Base-by-base conservation (phyloP, 2,329 filamentous ascomycete species). In the Epichloe typhina region DNA sequence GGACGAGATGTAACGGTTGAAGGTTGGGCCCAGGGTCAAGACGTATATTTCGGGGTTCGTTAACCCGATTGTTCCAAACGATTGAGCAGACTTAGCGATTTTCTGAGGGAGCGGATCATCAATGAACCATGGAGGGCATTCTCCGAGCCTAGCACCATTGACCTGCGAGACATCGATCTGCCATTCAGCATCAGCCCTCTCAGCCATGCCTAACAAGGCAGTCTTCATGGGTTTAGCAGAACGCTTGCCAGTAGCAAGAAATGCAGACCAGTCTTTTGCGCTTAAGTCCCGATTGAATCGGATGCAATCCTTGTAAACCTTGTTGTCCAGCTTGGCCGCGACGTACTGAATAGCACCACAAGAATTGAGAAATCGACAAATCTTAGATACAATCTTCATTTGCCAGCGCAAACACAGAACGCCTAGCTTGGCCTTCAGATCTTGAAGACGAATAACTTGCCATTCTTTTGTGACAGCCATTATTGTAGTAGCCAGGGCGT, bases 301-400 rank as follows among this genome's bases (percentile, higher is more conserved):
- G 54, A 83, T 69, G 56, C 80, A 83, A 56, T 82, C 78, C 56
- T 79, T 80, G 65, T 76, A 81, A 5, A 82, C 66, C 50, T 72
- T 72, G 36, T 72, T 70, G 15, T 71, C 68, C 11, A 79, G 73
- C 38, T 72, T 73, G 4, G 77, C 78, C 3, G 76, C 76, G 3
- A 79, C 75, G 55, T 79, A 81, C 45, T 73, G 72, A 19, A 80
- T 68, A 31, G 76, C 70, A 5, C 78, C 79, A 45, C 74, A 67
- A 23, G 72, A 70, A 19, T 76, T 77, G 53, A 82, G 71, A 57
- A 77, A 78, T 15, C 80, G 72, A 45, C 75, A 78, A 13, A 75
- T 74, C 56, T 78, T 79, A 8, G 79, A 75, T 40, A 80, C 64
- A 5, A 75, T 74, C 56, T 77, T 78, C 77, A 81, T 81, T 58